A percentile compares a stretch with the other conserved stretches of the same genome.
Conservation (phyloP, 495 filamentous ascomycete genomes). For the Xylaria curta region DNA sequence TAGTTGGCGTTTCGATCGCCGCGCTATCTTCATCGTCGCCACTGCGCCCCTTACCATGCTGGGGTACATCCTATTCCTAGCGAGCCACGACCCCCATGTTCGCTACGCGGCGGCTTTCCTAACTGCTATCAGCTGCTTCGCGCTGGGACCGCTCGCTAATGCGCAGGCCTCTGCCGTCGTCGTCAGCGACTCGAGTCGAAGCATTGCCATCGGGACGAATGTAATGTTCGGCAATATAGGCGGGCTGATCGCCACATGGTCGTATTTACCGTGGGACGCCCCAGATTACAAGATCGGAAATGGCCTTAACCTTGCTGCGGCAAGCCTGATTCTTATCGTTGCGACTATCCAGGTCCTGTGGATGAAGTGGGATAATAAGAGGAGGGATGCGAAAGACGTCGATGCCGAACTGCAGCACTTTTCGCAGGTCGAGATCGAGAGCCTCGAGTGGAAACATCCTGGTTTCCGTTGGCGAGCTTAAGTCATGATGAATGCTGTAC, state of each 20-base stretch:
- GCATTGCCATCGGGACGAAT: conserved; percentile 66
- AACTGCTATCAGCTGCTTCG: conserved; percentile 70
- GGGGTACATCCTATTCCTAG: conserved; percentile 77
- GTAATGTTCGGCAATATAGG: conserved; percentile 79
- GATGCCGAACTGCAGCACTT: conserved; percentile 63
- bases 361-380: conserved; percentile 70
- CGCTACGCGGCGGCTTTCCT: conserved; percentile 78
- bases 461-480: conserved; percentile 68
- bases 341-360: conserved; percentile 56
- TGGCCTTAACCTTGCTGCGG: conserved; percentile 72
- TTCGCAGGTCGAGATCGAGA: conserved; percentile 62
- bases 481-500: not conserved
- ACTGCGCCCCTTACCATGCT: conserved; percentile 64
- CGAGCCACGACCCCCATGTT: conserved; percentile 54
- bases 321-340: conserved; percentile 58
- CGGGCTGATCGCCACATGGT: conserved; percentile 74
- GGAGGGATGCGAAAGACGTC: conserved; percentile 59
- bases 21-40: conserved; percentile 68
- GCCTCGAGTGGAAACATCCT: conserved; percentile 76
- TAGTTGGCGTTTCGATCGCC: conserved; percentile 63
- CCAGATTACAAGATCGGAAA: conserved; percentile 78
- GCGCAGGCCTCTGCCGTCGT: conserved; percentile 74
- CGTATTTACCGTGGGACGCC: conserved; percentile 66
- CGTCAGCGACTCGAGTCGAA: conserved; percentile 71
- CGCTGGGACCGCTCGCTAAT: conserved; percentile 68